phyloP scores from a whole-genome alignment of 148 eudicot genomes.

The Polygonum maritimum region DNA sequence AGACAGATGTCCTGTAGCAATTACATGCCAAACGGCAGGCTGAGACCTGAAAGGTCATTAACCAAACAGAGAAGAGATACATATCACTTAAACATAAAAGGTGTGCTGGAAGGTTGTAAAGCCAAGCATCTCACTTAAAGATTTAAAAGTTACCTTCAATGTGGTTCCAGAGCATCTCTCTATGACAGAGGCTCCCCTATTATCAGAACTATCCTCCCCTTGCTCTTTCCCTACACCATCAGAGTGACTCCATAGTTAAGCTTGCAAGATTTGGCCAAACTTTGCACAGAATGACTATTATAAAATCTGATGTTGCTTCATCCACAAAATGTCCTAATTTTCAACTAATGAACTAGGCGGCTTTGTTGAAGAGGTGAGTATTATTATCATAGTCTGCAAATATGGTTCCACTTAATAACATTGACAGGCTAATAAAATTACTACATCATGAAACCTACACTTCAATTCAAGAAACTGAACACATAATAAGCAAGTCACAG shows the following conservation, averaged over 20 bases:
- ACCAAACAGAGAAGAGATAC: not conserved
- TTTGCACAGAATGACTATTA: too few relatives aligned
- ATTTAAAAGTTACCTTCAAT: constrained; percentile 34
- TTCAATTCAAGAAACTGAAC: not conserved
- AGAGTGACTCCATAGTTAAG: not conserved
- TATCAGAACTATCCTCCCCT: constrained; percentile 20
- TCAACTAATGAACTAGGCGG: too few relatives aligned
- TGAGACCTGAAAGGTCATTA: constrained; percentile 30
- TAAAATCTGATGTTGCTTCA: too few relatives aligned
- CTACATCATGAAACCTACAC: not conserved
- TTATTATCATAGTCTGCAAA: too few relatives aligned
- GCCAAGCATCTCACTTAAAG: not conserved
- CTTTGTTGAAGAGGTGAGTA: too few relatives aligned
- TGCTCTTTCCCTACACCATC: constrained; percentile 19
- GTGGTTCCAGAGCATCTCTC: constrained; percentile 15
- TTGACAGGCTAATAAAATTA: not conserved
- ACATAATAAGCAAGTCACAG: not conserved
- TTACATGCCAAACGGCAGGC: constrained; percentile 45
- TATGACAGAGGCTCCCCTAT: constrained; percentile 12
- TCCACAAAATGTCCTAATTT: too few relatives aligned
- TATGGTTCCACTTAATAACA: not conserved
- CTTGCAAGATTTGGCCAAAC: too few relatives aligned
- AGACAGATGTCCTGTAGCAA: constrained; percentile 52
- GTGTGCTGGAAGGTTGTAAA: not conserved
- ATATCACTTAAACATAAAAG: not conserved